Conservation (phyloP, 2,329 filamentous ascomycete genomes). For the Zopfia rhizophila region DNA sequence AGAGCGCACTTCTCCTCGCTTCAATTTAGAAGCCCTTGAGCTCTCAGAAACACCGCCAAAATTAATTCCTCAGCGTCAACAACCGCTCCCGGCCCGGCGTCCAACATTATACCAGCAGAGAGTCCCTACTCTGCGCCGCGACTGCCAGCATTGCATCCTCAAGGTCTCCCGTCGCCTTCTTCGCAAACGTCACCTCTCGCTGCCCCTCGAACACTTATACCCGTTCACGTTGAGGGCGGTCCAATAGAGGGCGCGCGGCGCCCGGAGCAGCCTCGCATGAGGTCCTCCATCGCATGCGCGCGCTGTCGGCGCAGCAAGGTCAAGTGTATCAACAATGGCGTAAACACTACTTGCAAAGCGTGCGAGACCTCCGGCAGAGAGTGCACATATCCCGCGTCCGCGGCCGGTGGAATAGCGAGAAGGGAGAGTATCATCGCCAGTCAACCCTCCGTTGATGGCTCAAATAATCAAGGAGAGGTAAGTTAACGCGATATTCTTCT, state of each 20-base stretch:
- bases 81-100: conserved; percentile 37
- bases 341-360: conserved; percentile 76
- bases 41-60: conserved; percentile 36
- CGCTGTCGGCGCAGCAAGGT: conserved; percentile 84
- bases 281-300: conserved; percentile 82
- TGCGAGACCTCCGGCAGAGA: conserved; percentile 77
- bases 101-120: conserved; percentile 21
- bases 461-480: conserved; percentile 3
- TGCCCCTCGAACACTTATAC: conserved; percentile 34
- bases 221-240: conserved; percentile 27
- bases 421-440: conserved; percentile 43
- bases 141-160: conserved; percentile 26
- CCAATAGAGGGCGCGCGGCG: conserved; percentile 17
- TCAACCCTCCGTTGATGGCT: conserved; percentile 3
- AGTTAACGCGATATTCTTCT: neutral
- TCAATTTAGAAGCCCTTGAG: neutral
- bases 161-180: conserved; percentile 21
- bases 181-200: conserved; percentile 36
- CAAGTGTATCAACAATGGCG: conserved; percentile 84
- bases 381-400: conserved; percentile 74
- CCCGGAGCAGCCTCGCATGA: conserved; percentile 61
- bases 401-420: conserved; percentile 54
- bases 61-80: conserved; percentile 36
- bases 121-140: conserved; percentile 33
- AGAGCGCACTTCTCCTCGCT: neutral